Evolutionary conservation across 2,329 filamentous ascomycete species (phyloP).

Genomic region (Exophiala sp.): DNA sequence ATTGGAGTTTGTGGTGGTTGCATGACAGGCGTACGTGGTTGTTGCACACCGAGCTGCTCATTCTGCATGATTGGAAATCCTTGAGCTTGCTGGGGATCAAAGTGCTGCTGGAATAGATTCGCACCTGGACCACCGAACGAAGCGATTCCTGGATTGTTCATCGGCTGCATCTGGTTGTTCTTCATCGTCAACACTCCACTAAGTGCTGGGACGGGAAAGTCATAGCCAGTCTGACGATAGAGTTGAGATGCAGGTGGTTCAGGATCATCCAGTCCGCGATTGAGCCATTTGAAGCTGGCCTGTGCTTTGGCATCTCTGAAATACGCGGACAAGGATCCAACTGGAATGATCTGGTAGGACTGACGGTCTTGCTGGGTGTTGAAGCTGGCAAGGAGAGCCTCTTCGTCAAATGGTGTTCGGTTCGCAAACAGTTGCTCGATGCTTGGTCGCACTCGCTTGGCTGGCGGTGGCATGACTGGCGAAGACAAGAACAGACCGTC

Average conservation of each 20-base stretch:
- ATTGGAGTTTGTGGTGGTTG: too few relatives aligned
- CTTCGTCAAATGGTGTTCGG: background rate
- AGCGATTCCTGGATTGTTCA: background rate
- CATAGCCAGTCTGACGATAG: slow-evolving; percentile 5
- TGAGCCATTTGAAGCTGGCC: slow-evolving; percentile 7
- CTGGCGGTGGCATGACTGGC: background rate
- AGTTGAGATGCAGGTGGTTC: slow-evolving; percentile 3
- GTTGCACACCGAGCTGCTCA: too few relatives aligned
- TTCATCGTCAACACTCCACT: slow-evolving; percentile 6
- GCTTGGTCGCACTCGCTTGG: background rate
- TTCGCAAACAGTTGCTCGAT: background rate
- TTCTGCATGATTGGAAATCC: too few relatives aligned
- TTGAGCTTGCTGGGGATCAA: too few relatives aligned
- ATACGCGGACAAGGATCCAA: background rate
- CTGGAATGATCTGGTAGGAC: background rate
- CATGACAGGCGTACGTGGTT: too few relatives aligned
- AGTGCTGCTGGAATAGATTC: too few relatives aligned
- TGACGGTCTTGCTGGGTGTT: background rate
- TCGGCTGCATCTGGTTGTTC: background rate
- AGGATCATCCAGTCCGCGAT: background rate
- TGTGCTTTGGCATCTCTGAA: background rate
- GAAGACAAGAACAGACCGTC: background rate
- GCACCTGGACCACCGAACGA: too few relatives aligned
- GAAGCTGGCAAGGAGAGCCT: background rate
- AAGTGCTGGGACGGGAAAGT: slow-evolving; percentile 10